A percentile compares a stretch with the other conserved stretches of the same genome.
Conservation (phyloP, 352 stramenopile species). For the Pythium aquatile region DNA sequence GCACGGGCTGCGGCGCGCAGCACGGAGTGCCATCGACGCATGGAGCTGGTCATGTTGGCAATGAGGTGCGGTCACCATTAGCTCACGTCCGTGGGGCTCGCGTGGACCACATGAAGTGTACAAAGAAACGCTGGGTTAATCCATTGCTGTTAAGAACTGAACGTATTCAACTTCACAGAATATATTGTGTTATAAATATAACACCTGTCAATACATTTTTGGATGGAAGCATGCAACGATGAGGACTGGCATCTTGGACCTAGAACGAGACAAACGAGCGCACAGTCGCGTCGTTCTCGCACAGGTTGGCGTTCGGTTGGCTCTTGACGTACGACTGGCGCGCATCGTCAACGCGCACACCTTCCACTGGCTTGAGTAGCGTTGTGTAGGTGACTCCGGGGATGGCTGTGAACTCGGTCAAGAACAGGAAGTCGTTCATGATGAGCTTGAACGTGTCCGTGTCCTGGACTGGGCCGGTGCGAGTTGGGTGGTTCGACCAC, state of each 20-base stretch:
- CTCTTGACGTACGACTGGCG: slow-evolving; percentile 23
- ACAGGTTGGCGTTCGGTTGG: slow-evolving; percentile 19
- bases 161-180: too few species aligned
- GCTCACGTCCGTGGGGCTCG: neutral
- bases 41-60: neutral
- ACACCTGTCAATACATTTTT: too few species aligned
- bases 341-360: slow-evolving; percentile 19
- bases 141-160: too few species aligned
- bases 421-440: slow-evolving; percentile 23
- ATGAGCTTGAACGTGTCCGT: slow-evolving; percentile 25
- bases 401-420: neutral
- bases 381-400: neutral
- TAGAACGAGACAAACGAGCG: slow-evolving; percentile 22
- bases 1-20: slow-evolving; percentile 1
- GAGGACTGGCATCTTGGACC: too few species aligned
- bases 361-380: slow-evolving; percentile 18
- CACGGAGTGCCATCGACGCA: slow-evolving; percentile 10
- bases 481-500: slow-evolving; percentile 27
- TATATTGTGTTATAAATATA: too few species aligned
- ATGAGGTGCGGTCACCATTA: slow-evolving; percentile 2
- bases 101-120: neutral
- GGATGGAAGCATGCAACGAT: too few species aligned
- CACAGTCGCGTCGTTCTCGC: slow-evolving; percentile 18
- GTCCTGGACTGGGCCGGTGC: slow-evolving; percentile 23
- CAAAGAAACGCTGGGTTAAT: neutral